These are phyloP conservation scores for Diaporthe longicolla DNA, from an alignment of 2,329 filamentous ascomycete species.

Conservation along the genomic window DNA sequence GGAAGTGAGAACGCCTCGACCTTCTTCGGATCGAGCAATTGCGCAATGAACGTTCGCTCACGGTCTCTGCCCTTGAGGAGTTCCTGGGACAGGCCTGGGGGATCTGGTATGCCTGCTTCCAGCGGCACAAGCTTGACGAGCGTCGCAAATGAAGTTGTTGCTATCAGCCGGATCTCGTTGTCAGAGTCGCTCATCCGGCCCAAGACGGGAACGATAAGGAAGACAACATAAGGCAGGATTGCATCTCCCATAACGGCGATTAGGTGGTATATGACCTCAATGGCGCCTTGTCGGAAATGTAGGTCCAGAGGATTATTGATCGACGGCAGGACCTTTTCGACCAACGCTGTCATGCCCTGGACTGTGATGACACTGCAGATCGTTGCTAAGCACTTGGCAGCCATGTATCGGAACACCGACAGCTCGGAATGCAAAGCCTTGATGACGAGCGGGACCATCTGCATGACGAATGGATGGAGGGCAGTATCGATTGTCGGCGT, in stretches of 20 bases:
- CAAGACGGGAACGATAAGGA: slow-evolving; percentile 96
- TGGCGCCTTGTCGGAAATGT: slow-evolving; percentile 90
- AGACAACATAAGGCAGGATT: slow-evolving; percentile 97
- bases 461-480: slow-evolving; percentile 84
- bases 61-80: slow-evolving; percentile 91
- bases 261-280: slow-evolving; percentile 95
- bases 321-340: slow-evolving; percentile 91
- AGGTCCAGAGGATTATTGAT: slow-evolving; percentile 93
- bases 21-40: slow-evolving; percentile 97
- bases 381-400: slow-evolving; percentile 96
- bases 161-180: slow-evolving; percentile 92
- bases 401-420: slow-evolving; percentile 95
- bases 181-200: slow-evolving; percentile 99
- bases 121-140: slow-evolving; percentile 96
- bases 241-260: slow-evolving; percentile 98
- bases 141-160: slow-evolving; percentile 96
- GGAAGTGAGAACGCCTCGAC: slow-evolving; percentile 94
- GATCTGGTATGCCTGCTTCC: slow-evolving; percentile 97
- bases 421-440: slow-evolving; percentile 89
- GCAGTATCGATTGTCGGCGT: slow-evolving; percentile 87
- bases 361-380: slow-evolving; percentile 97
- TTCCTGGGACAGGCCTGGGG: slow-evolving; percentile 90
- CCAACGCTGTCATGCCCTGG: slow-evolving; percentile 94
- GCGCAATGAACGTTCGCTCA: slow-evolving; percentile 95
- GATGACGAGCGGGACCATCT: slow-evolving; percentile 86